Conservation (phyloP, 495 filamentous ascomycete genomes). For the Talaromyces proteolyticus region DNA sequence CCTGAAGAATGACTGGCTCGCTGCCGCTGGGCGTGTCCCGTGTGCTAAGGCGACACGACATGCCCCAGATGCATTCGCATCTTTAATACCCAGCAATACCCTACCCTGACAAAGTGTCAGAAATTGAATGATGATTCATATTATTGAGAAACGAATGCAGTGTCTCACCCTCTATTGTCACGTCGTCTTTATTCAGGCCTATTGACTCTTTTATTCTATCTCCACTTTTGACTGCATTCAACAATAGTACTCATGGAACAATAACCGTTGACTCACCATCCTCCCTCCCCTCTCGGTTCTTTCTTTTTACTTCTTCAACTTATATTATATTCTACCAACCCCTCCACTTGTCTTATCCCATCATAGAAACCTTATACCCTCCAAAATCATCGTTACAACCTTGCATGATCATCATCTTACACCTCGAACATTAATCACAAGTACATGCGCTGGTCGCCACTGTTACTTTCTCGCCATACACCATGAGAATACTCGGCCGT, state of each 20-base stretch:
- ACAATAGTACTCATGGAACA: neutral
- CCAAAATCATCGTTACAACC: neutral
- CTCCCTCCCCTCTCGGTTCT: neutral
- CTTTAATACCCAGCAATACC: neutral
- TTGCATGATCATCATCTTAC: neutral
- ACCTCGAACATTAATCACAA: neutral
- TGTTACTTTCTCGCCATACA: neutral
- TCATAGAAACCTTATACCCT: no score
- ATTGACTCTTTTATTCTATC: no score
- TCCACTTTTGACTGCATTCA: neutral
- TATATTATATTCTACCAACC: neutral
- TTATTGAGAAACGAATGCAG: neutral
- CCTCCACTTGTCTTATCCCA: neutral
- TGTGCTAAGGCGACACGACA: no score
- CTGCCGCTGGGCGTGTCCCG: neutral
- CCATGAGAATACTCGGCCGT: constrained; percentile 6
- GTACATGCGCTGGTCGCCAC: constrained; percentile 1
- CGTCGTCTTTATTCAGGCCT: neutral
- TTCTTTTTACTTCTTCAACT: neutral
- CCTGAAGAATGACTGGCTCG: neutral
- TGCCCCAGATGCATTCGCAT: neutral
- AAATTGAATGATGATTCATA: neutral
- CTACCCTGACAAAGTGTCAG: neutral
- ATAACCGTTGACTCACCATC: neutral
- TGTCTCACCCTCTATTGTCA: neutral